phyloP scores from a whole-genome alignment of 352 stramenopile species.

The Blastocystis sp. region DNA sequence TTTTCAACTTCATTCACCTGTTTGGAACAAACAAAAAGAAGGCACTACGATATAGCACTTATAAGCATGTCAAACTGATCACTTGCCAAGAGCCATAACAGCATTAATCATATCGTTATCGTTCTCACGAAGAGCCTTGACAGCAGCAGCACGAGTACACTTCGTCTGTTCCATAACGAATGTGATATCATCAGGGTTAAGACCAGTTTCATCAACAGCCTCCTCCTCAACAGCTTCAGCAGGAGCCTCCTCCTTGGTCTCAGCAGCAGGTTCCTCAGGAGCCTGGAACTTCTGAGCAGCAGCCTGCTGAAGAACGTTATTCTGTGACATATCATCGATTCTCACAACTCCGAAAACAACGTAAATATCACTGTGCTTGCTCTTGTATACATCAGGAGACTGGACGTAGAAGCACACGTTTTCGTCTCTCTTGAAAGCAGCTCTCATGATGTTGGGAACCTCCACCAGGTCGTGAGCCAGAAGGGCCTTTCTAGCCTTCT shows the following conservation, averaged over 20 bases:
- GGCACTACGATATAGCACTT: constrained; percentile 25
- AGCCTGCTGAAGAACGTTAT: not conserved
- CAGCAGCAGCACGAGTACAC: constrained; percentile 46
- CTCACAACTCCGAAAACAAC: constrained; percentile 53
- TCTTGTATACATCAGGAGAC: constrained; percentile 35
- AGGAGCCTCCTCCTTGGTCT: not conserved
- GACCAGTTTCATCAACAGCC: constrained; percentile 42
- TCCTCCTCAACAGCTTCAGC: constrained; percentile 20
- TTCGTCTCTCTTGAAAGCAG: constrained; percentile 58
- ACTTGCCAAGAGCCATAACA: constrained; percentile 63
- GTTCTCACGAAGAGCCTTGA: constrained; percentile 44
- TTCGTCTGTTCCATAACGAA: constrained; percentile 61
- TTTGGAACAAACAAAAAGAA: not conserved
- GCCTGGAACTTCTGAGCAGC: constrained; percentile 48
- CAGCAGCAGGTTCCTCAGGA: not conserved
- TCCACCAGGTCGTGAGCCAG: not conserved
- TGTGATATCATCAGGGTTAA: constrained; percentile 46
- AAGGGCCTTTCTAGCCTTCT: constrained; percentile 51
- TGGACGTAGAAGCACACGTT: constrained; percentile 55
- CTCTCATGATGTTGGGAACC: constrained; percentile 54
- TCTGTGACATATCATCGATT: not conserved
- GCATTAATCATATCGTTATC: constrained; percentile 65
- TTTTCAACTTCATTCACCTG: not conserved
- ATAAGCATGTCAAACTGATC: not conserved
- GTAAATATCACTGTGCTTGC: not conserved